These are phyloP conservation scores for Uronychia setigera DNA, from an alignment of 73 alveolate species.

Conservation along the genomic window DNA sequence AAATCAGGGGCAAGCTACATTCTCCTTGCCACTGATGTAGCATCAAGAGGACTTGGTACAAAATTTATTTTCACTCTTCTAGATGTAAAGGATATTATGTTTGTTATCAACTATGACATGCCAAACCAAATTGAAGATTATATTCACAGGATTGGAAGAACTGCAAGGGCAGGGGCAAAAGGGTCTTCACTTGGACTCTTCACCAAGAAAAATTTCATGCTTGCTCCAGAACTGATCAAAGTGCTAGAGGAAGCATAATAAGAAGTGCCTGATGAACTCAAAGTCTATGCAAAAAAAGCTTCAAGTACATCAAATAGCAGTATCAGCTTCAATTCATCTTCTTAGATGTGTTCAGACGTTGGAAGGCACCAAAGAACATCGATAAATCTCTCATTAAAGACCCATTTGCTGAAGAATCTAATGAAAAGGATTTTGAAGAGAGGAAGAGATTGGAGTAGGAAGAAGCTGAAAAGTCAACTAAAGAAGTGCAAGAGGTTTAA, in stretches of 20 bases:
- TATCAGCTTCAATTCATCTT: not conserved
- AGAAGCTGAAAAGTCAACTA: not conserved
- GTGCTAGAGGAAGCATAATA: constrained; percentile 55
- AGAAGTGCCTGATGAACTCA: constrained; percentile 55
- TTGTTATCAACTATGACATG: constrained; percentile 94
- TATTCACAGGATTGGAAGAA: constrained; percentile 98
- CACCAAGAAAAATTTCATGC: constrained; percentile 56
- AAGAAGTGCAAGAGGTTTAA: too few species aligned
- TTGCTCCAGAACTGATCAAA: constrained; percentile 60
- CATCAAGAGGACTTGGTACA: constrained; percentile 88
- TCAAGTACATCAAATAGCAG: not conserved
- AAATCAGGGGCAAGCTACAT: constrained; percentile 68
- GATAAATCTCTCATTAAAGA: not conserved
- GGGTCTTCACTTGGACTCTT: constrained; percentile 68
- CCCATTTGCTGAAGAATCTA: not conserved
- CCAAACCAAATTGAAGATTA: constrained; percentile 96
- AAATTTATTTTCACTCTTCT: not conserved
- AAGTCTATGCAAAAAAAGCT: not conserved
- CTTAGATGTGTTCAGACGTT: constrained; percentile 22
- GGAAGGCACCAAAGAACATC: constrained; percentile 6
- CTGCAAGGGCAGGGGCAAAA: constrained; percentile 97
- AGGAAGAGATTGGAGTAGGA: not conserved
- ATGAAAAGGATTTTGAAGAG: not conserved
- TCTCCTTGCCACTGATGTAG: constrained; percentile 98
- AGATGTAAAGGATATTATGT: constrained; percentile 94